Conservation (phyloP, 106 monocot species). For the Apostasia ramifera region DNA sequence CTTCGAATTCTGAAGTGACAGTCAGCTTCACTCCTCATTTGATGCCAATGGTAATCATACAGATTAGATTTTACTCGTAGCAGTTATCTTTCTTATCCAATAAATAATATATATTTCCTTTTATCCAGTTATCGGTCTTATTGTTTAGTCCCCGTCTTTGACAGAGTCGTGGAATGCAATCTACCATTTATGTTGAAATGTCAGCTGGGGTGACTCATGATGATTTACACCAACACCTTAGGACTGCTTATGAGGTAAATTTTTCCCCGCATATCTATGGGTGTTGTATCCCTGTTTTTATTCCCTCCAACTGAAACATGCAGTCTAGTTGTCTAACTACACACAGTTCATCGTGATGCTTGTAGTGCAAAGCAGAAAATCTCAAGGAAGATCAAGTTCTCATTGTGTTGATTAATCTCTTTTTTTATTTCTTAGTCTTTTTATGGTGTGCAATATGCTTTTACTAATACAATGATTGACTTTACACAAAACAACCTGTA, state of each 20-base stretch:
- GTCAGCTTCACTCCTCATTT: conserved; percentile 97
- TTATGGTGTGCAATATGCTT: too few species aligned
- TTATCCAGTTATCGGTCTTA: not conserved
- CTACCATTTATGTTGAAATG: conserved; percentile 91
- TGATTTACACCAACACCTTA: conserved; percentile 56
- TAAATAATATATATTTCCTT: not conserved
- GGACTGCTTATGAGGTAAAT: conserved; percentile 55
- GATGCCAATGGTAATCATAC: conserved; percentile 82
- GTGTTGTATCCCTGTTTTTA: too few species aligned
- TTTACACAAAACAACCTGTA: too few species aligned
- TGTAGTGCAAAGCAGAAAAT: too few species aligned
- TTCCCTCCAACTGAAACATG: too few species aligned
- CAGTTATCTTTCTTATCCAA: not conserved
- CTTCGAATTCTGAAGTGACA: conserved; percentile 67
- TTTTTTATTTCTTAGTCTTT: too few species aligned
- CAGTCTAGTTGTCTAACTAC: too few species aligned
- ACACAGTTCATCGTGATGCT: too few species aligned
- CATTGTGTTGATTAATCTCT: too few species aligned
- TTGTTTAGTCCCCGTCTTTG: conserved; percentile 3
- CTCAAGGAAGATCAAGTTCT: too few species aligned
- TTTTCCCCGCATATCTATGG: not conserved
- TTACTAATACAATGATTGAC: too few species aligned
- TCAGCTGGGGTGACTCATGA: conserved; percentile 66
- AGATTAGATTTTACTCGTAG: not conserved
- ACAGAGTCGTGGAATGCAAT: conserved; percentile 97